Evolutionary conservation across 441 rosid genomes (phyloP).

Genomic region (Erodium chrysanthum): DNA sequence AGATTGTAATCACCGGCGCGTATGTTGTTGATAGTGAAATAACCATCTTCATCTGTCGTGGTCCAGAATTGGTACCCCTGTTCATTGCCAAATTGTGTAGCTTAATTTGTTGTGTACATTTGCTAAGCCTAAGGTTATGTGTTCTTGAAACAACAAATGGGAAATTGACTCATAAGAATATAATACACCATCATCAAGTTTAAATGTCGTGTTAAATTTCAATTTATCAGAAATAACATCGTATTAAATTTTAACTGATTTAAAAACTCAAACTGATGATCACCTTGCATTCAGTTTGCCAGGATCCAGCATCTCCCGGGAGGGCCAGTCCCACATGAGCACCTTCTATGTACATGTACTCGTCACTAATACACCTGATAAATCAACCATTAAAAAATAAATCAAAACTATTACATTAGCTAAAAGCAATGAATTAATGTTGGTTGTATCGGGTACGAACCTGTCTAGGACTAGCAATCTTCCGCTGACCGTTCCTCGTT

Average conservation of each 20-base stretch:
- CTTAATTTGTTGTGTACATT: no score
- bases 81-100: neutral
- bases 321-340: conserved; percentile 61
- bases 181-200: no score
- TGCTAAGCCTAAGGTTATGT: no score
- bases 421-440: no score
- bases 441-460: conserved; percentile 19
- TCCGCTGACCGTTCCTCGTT: conserved; percentile 54
- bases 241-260: no score
- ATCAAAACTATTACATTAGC: neutral
- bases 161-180: no score
- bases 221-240: no score
- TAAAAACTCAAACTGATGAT: no score
- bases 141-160: no score
- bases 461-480: conserved; percentile 50
- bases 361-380: conserved; percentile 34
- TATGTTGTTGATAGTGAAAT: conserved; percentile 32
- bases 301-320: conserved; percentile 60
- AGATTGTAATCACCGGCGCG: conserved; percentile 35
- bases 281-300: conserved; percentile 77
- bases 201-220: no score
- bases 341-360: conserved; percentile 34
- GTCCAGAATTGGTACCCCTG: conserved; percentile 57
- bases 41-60: conserved; percentile 36
- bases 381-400: neutral